Evolutionary conservation across 1,139 yeast species (phyloP).

Genomic region (Diutina sp.): DNA sequence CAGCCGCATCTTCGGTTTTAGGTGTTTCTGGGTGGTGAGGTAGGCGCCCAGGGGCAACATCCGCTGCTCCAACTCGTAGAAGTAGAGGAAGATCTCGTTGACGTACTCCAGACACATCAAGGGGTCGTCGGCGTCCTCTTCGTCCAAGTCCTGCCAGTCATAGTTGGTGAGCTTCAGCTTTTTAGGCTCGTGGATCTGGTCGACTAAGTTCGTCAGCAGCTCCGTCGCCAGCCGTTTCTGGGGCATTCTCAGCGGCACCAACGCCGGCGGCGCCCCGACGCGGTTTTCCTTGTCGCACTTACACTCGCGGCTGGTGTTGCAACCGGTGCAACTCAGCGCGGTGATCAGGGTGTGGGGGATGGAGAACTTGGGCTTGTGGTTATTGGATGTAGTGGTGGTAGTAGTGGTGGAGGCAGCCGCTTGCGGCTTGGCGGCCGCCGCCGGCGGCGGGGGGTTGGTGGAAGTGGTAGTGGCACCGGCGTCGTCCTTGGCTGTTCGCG

Average conservation of each 20-base stretch:
- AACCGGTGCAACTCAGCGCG: conserved; percentile 1
- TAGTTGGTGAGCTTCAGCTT: conserved; percentile 27
- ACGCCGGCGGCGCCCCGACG: background rate
- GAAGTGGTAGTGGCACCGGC: background rate
- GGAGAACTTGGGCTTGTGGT: background rate
- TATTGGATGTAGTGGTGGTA: background rate
- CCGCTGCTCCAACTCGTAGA: conserved; percentile 59
- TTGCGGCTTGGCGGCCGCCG: background rate
- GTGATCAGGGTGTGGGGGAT: conserved; percentile 1
- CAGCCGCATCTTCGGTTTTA: conserved; percentile 78
- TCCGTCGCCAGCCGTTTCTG: conserved; percentile 46
- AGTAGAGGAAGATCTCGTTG: conserved; percentile 69
- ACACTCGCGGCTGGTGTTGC: background rate
- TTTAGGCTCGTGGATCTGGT: conserved; percentile 22
- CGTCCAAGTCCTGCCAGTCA: conserved; percentile 86
- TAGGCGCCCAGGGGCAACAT: conserved; percentile 75
- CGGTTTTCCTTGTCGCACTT: background rate
- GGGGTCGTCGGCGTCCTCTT: conserved; percentile 85
- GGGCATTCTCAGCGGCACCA: conserved; percentile 33
- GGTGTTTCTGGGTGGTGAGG: conserved; percentile 59
- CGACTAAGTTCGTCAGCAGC: conserved; percentile 36
- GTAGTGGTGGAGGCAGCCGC: background rate
- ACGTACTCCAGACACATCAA: conserved; percentile 93
- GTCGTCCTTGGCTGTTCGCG: background rate
- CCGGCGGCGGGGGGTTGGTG: background rate